Conservation (phyloP, 2,329 filamentous ascomycete genomes). For the Neonectria ditissima region DNA sequence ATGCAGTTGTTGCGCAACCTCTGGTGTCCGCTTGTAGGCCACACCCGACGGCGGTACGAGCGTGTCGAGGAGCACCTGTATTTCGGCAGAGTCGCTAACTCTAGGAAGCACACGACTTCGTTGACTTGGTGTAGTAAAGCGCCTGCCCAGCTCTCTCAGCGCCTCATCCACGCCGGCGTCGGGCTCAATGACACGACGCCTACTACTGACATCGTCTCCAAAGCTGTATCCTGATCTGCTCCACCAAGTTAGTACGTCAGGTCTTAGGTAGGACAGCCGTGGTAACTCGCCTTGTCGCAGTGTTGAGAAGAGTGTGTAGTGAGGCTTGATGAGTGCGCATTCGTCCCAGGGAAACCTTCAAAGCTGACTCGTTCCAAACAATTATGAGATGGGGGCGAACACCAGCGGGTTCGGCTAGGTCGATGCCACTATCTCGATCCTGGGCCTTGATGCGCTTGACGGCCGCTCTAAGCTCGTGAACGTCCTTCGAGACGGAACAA, state of each 20-base stretch:
- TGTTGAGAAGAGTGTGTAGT: constrained; percentile 44
- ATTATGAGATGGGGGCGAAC: constrained; percentile 39
- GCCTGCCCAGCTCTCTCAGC: constrained; percentile 40
- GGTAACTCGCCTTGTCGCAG: constrained; percentile 38
- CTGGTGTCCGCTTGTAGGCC: constrained; percentile 35
- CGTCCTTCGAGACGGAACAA: constrained; percentile 42
- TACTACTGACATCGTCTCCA: constrained; percentile 35
- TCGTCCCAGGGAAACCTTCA: constrained; percentile 39
- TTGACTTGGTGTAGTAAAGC: constrained; percentile 41
- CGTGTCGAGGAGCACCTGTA: constrained; percentile 45
- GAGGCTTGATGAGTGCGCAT: constrained; percentile 45
- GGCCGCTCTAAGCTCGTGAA: constrained; percentile 42
- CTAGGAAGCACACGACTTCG: constrained; percentile 39
- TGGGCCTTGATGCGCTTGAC: constrained; percentile 44
- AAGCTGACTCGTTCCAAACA: constrained; percentile 43
- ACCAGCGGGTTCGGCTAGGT: constrained; percentile 36
- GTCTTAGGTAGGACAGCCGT: not conserved
- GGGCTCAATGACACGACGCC: constrained; percentile 45
- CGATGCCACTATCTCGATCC: constrained; percentile 45
- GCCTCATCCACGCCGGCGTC: constrained; percentile 43
- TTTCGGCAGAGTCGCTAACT: constrained; percentile 45
- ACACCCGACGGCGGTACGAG: constrained; percentile 41
- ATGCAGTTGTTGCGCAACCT: constrained; percentile 41
- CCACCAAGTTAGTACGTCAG: constrained; percentile 23
- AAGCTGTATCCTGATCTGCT: constrained; percentile 38